Evolutionary conservation across 164 flowering plant species (phyloP).

Genomic region (Buxus sempervirens): DNA sequence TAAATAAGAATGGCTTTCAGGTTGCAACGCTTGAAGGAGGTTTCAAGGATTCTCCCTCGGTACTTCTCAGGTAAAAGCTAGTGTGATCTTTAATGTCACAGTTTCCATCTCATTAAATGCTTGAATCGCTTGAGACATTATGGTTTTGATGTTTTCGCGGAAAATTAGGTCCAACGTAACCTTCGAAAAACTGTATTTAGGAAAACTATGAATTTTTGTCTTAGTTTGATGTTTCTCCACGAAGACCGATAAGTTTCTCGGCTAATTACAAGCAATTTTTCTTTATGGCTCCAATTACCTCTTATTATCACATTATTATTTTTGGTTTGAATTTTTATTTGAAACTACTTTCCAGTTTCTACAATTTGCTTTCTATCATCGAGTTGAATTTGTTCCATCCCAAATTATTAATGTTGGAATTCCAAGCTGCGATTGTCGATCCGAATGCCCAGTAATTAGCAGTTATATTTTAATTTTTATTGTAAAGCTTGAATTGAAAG

Average conservation of each 20-base stretch:
- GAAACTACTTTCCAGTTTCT: too few species aligned
- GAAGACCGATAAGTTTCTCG: background rate
- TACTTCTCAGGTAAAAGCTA: slow-evolving; percentile 9
- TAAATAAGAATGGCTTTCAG: slow-evolving; percentile 11
- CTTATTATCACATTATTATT: too few species aligned
- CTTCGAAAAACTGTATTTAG: background rate
- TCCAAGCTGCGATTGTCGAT: background rate
- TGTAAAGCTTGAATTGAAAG: too few species aligned
- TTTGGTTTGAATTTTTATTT: background rate
- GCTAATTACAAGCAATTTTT: background rate
- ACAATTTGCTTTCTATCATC: too few species aligned
- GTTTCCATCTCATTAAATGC: too few species aligned
- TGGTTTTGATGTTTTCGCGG: background rate
- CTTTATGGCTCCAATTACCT: background rate
- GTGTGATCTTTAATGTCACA: too few species aligned
- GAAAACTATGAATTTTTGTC: too few species aligned
- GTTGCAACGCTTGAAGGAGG: slow-evolving; percentile 7
- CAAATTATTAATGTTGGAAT: background rate
- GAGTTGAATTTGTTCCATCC: background rate
- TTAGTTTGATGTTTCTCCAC: too few species aligned
- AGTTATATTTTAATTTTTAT: too few species aligned
- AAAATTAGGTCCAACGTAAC: background rate
- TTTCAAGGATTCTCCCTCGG: slow-evolving; percentile 14
- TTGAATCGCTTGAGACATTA: background rate
- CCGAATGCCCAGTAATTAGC: too few species aligned